Conservation (phyloP, 1,284 basidiomycete genomes). For the Porphyrellus sp. region DNA sequence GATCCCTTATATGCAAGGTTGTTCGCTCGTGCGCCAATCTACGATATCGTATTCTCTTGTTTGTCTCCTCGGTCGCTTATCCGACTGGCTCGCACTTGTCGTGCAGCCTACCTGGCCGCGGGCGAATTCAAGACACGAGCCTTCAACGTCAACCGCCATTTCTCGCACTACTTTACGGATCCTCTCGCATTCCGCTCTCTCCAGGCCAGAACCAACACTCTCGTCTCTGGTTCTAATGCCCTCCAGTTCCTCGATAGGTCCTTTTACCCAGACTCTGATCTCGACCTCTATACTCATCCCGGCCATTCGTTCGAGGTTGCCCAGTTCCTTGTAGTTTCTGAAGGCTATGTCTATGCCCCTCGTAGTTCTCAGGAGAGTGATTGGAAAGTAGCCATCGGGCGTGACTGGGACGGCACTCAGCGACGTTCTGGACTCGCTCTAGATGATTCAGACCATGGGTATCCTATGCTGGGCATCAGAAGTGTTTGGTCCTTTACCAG, state of each 20-base stretch:
- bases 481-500: slow-evolving; percentile 21
- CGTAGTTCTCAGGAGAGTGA: not conserved
- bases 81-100: slow-evolving; percentile 19
- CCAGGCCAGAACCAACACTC: slow-evolving; percentile 41
- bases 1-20: not conserved
- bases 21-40: slow-evolving; percentile 22
- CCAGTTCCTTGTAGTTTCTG: slow-evolving; percentile 25
- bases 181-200: slow-evolving; percentile 42
- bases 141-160: slow-evolving; percentile 28
- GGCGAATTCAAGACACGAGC: slow-evolving; percentile 16
- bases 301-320: slow-evolving; percentile 28
- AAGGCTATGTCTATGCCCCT: slow-evolving; percentile 32
- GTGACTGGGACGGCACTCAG: slow-evolving; percentile 20
- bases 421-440: not conserved
- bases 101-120: slow-evolving; percentile 1
- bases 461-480: not conserved
- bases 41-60: slow-evolving; percentile 18
- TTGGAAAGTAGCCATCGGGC: slow-evolving; percentile 12
- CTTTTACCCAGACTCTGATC: slow-evolving; percentile 44
- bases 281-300: slow-evolving; percentile 45
- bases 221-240: slow-evolving; percentile 50
- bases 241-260: slow-evolving; percentile 48
- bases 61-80: slow-evolving; percentile 21
- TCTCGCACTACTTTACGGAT: slow-evolving; percentile 27
- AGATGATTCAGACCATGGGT: not conserved